A percentile compares a stretch with the other conserved stretches of the same genome.
Conservation (phyloP, 495 filamentous ascomycete species). For the Thermothielavioides terrestris region DNA sequence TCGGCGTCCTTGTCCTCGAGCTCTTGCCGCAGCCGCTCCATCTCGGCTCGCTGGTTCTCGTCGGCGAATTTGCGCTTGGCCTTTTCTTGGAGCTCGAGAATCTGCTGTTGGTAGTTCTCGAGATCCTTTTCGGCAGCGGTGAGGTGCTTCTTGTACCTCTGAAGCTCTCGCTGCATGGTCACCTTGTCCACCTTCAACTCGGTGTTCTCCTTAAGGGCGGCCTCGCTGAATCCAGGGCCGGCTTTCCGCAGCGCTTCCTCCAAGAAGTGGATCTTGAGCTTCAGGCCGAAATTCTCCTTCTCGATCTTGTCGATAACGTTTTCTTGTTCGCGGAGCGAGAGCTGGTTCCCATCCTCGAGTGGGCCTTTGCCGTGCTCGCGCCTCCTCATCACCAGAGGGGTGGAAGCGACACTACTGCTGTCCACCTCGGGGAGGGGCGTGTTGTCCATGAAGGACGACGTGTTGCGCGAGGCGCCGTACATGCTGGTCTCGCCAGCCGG, state of each 20-base stretch:
- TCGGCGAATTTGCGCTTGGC: slow-evolving; percentile 65
- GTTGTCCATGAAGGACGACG: slow-evolving; percentile 42
- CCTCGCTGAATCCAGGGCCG: slow-evolving; percentile 79
- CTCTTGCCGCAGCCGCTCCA: slow-evolving; percentile 45
- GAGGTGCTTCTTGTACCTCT: slow-evolving; percentile 72
- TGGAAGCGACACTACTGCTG: slow-evolving; percentile 70
- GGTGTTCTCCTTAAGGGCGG: slow-evolving; percentile 84
- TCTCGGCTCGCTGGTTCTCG: slow-evolving; percentile 49
- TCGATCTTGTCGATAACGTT: slow-evolving; percentile 91
- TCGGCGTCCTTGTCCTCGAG: slow-evolving; percentile 44
- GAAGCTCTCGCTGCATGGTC: slow-evolving; percentile 78
- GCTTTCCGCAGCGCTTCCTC: slow-evolving; percentile 72
- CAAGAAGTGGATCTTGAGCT: slow-evolving; percentile 74
- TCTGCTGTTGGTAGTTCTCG: slow-evolving; percentile 66
- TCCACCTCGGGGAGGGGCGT: slow-evolving; percentile 55
- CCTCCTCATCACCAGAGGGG: slow-evolving; percentile 59
- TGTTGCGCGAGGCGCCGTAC: slow-evolving; percentile 52
- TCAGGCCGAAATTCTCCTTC: slow-evolving; percentile 78
- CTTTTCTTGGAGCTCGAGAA: slow-evolving; percentile 71
- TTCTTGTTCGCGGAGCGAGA: slow-evolving; percentile 89
- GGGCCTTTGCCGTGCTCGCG: slow-evolving; percentile 51
- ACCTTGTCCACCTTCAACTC: slow-evolving; percentile 86
- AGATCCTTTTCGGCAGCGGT: slow-evolving; percentile 68
- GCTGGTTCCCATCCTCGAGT: slow-evolving; percentile 71
- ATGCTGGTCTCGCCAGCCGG: slow-evolving; percentile 53